Percentiles rank a stretch among this genome's conserved stretches.
Conservation (phyloP, 139 green algal species). For the Deuterostichococcus epilithicus region DNA sequence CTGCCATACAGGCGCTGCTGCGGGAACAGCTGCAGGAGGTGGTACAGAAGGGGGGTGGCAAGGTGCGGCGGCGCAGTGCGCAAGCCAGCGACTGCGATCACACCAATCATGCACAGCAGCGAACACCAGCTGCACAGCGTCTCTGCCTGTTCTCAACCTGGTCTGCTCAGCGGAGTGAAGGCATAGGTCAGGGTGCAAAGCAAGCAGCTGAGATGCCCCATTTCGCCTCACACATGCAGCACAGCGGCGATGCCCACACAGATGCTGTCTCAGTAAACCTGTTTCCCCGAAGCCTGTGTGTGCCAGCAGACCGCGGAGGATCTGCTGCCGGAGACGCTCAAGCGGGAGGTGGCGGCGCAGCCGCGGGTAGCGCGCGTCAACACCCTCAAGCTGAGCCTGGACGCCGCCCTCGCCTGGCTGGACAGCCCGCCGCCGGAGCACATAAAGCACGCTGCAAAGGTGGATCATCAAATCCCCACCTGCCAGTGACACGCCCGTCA, state of each 20-base stretch:
- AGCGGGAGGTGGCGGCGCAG: constrained; percentile 19
- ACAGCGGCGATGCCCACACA: too few species aligned
- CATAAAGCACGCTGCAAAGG: not conserved
- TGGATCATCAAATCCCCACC: too few species aligned
- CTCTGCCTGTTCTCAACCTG: too few species aligned
- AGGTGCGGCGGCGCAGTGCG: not conserved
- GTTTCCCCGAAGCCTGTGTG: too few species aligned
- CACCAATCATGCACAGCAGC: too few species aligned
- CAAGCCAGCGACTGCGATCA: not conserved
- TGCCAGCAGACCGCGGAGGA: not conserved
- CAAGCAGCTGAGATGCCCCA: too few species aligned
- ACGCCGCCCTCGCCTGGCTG: constrained; percentile 54
- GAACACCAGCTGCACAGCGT: too few species aligned
- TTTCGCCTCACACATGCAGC: too few species aligned
- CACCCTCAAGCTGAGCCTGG: constrained; percentile 55
- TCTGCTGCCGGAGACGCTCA: constrained; percentile 19
- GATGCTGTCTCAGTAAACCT: too few species aligned
- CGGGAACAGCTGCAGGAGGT: constrained; percentile 15
- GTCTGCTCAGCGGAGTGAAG: too few species aligned
- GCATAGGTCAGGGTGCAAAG: too few species aligned
- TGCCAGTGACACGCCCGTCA: too few species aligned
- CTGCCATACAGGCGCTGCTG: constrained; percentile 24
- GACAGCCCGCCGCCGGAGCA: not conserved
- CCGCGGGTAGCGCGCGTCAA: constrained; percentile 69
- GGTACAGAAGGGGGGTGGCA: constrained; percentile 19